Evolutionary conservation across 345 rosid genomes (phyloP).

Genomic region (Bruguiera parviflora): DNA sequence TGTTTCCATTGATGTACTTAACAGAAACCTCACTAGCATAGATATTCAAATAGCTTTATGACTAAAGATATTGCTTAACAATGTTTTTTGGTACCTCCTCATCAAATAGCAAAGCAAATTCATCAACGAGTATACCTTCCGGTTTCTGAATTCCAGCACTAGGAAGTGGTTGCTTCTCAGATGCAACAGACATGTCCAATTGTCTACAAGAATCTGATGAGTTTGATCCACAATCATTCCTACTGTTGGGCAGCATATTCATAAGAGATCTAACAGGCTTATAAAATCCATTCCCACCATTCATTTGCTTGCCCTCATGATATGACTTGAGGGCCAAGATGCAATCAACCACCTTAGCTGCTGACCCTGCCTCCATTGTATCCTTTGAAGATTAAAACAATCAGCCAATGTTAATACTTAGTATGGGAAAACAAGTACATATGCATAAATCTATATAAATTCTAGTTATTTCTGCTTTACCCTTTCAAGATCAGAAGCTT

Average conservation of each 20-base stretch:
- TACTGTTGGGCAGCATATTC: conserved; percentile 44
- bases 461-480: conserved; percentile 25
- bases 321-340: conserved; percentile 67
- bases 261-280: conserved; percentile 62
- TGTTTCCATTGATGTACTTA: not conserved
- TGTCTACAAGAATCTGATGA: conserved; percentile 52
- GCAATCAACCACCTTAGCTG: conserved; percentile 79
- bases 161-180: conserved; percentile 33
- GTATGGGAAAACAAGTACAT: not conserved
- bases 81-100: not conserved
- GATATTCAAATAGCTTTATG: not conserved
- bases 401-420: not conserved
- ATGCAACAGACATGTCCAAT: conserved; percentile 45
- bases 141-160: conserved; percentile 38
- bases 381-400: conserved; percentile 44
- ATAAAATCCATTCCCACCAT: conserved; percentile 46
- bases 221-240: conserved; percentile 27
- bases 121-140: conserved; percentile 39
- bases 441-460: not conserved
- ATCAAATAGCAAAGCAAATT: not conserved
- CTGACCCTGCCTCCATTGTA: conserved; percentile 70
- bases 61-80: not conserved
- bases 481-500: conserved; percentile 96
- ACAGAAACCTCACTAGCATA: not conserved
- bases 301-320: conserved; percentile 62